Conservation (phyloP, 169 alveolate genomes). For the Eimeria zaria region DNA sequence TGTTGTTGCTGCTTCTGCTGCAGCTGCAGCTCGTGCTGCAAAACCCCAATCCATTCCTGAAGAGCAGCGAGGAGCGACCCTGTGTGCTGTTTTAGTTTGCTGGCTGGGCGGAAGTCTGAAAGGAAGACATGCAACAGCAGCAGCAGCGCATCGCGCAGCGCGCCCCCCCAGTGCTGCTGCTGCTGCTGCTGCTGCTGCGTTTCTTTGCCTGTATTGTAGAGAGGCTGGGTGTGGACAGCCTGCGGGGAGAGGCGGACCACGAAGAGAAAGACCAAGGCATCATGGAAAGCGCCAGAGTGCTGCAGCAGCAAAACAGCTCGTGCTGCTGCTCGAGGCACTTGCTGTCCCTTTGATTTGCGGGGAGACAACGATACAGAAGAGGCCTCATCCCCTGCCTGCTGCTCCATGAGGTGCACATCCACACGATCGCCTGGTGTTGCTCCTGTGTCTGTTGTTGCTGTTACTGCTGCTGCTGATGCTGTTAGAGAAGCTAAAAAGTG, state of each 20-base stretch:
- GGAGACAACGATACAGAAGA: neutral
- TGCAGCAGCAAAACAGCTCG: conserved; percentile 44
- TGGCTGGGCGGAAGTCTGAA: conserved; percentile 37
- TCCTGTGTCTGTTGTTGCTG: too few relatives aligned
- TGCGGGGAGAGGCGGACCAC: conserved; percentile 52
- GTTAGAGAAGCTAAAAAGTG: conserved; percentile 38
- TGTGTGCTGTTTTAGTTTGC: conserved; percentile 12
- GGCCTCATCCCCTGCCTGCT: neutral
- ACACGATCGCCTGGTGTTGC: neutral
- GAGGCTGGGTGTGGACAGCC: neutral
- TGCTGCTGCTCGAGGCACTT: conserved; percentile 16
- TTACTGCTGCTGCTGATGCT: conserved; percentile 22
- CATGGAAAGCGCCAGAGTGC: conserved; percentile 31
- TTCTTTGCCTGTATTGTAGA: neutral
- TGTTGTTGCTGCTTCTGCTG: conserved; percentile 28
- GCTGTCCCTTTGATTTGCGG: neutral
- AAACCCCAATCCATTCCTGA: neutral
- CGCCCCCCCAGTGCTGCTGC: conserved; percentile 7
- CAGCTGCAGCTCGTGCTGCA: conserved; percentile 29
- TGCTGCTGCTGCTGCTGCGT: conserved; percentile 72
- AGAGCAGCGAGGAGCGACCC: conserved; percentile 36
- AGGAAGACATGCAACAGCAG: conserved; percentile 46
- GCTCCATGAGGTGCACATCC: neutral
- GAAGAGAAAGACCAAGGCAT: conserved; percentile 28
- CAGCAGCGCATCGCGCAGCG: conserved; percentile 65